Evolutionary conservation across 352 stramenopile species (phyloP).

Genomic region (Blastocystis sp.): DNA sequence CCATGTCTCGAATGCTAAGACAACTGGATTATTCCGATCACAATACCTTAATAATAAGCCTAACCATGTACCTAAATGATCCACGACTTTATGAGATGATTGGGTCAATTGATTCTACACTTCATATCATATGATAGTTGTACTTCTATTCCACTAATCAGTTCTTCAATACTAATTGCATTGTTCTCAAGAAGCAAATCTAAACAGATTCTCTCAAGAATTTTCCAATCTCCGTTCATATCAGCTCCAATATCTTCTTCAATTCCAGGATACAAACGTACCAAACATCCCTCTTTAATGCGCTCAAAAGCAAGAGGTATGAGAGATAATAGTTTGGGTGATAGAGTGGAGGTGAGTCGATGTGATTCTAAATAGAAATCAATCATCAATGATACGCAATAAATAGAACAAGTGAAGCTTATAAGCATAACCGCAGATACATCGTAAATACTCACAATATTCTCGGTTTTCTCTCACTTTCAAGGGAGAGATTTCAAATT

Average conservation of each 20-base stretch:
- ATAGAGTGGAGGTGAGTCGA: not conserved
- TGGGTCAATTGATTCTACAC: not conserved
- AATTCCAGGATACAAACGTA: not conserved
- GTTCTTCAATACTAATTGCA: not conserved
- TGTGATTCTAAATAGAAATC: not conserved
- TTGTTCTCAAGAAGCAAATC: not conserved
- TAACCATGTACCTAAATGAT: not conserved
- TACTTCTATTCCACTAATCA: not conserved
- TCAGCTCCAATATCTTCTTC: not conserved
- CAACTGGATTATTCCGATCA: not conserved
- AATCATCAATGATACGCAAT: not conserved
- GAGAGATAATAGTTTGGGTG: not conserved
- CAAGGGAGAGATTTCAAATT: not conserved
- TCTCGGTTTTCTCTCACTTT: conserved; percentile 3
- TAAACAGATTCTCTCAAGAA: not conserved
- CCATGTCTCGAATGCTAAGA: not conserved
- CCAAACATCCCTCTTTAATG: not conserved
- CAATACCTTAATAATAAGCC: not conserved
- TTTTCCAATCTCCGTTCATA: not conserved
- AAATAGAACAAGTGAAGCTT: not conserved
- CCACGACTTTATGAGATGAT: not conserved
- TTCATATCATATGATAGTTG: not conserved
- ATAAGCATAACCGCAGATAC: not conserved
- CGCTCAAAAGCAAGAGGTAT: not conserved
- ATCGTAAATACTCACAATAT: conserved; percentile 2